Percentiles rank a stretch among this genome's conserved stretches.
Evolutionary conservation across 2,329 filamentous ascomycete genomes (phyloP).

Genomic region (Aspergillus unguis): DNA sequence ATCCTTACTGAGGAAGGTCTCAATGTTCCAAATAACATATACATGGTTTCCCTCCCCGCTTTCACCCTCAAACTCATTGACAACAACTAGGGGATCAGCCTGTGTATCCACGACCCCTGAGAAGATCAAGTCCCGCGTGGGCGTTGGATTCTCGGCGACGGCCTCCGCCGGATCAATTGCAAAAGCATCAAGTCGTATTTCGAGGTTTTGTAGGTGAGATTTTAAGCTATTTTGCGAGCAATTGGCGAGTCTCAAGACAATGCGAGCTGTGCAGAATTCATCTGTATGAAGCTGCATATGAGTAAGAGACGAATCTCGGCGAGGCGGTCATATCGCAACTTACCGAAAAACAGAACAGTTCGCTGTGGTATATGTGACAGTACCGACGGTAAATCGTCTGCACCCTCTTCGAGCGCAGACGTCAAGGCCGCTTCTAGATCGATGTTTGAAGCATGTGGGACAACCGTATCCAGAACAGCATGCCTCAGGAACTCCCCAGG

Average conservation of each 20-base stretch:
- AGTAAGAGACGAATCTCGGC: constrained; percentile 44
- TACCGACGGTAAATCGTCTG: constrained; percentile 44
- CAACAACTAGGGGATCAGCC: constrained; percentile 45
- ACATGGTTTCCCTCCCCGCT: constrained; percentile 38
- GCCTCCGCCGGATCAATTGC: constrained; percentile 40
- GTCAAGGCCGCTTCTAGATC: constrained; percentile 42
- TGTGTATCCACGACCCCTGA: constrained; percentile 37
- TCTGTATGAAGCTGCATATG: constrained; percentile 48
- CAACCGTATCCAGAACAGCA: constrained; percentile 44
- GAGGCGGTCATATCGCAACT: constrained; percentile 10
- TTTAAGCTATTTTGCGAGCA: constrained; percentile 49
- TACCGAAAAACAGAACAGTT: constrained; percentile 53
- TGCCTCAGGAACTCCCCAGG: constrained; percentile 41
- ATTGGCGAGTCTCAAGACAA: constrained; percentile 51
- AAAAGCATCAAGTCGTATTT: constrained; percentile 51
- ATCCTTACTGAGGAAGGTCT: constrained; percentile 41
- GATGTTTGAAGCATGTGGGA: constrained; percentile 41
- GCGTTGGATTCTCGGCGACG: constrained; percentile 39
- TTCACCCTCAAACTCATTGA: constrained; percentile 42
- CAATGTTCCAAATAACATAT: constrained; percentile 46
- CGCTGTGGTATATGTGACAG: constrained; percentile 51
- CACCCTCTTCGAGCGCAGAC: constrained; percentile 44
- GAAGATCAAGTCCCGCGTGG: constrained; percentile 43
- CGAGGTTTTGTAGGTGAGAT: constrained; percentile 47
- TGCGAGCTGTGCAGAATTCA: constrained; percentile 51